Base-by-base conservation (phyloP, 1,139 yeast genomes). In the Magnusiomyces sp. region DNA sequence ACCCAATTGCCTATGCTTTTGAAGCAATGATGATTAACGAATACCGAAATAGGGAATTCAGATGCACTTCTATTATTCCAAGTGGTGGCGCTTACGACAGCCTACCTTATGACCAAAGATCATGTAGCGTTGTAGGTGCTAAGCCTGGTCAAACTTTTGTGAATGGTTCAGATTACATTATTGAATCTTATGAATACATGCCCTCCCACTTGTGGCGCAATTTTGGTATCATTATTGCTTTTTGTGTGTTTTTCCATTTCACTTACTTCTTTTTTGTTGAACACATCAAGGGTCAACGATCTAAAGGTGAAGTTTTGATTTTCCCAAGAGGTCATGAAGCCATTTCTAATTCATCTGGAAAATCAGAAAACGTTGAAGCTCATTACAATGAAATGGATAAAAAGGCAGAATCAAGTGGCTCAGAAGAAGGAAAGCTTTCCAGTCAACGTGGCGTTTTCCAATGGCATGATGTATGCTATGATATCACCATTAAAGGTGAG, bases 201-300 rank as follows among this genome's bases (percentile, higher is more conserved):
- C n/a, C n/a, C n/a, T n/a, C n/a, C 9, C 86, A 86, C 64, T 77
- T 76, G 61, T 86, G 95, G 95, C 80, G 95, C 69, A 81, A 86
- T 59, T 76, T 79, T 55, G 95, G 94, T 62, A 80, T 86, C 56
- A 67, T 73, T 43, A 49, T 79, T 53, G 84, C 72, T 2, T 82
- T 73, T 60, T 68, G 68, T 36, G 47, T 77, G 23, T 71, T 79
- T 62, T 80, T 81, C 65, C 67, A 81, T 50, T 57, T 56, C 41
- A 69, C 75, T 13, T 80, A 81, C 59, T 62, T 84, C 58, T 36
- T 70, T 2, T 71, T 79, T 54, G 76, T 80, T 55, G 88, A 82
- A 67, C 67, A 67, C 55, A 80, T 81, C 59, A 80, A 79, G 59
- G 84, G 86, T 65, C 78, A 85, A n/a, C 77, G 78, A 70, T 87